These are phyloP conservation scores for Fusarium musae DNA, from an alignment of 2,329 filamentous ascomycete species.

Conservation along the genomic window DNA sequence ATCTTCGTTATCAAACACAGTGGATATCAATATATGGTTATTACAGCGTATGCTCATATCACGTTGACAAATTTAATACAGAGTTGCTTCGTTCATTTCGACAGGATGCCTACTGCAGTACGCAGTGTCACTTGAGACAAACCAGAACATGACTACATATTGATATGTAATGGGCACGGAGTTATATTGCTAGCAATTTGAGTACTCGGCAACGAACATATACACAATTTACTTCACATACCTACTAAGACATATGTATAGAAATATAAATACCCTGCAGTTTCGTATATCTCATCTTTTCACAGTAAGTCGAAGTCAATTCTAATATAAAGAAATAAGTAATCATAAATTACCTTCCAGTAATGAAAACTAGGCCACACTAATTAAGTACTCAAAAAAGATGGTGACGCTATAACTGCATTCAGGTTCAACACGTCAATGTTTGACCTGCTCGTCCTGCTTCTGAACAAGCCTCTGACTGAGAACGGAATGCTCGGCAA, in stretches of 20 bases:
- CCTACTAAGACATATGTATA: neutral
- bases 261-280: neutral
- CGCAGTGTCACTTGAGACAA: neutral
- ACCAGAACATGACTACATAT: neutral
- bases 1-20: neutral
- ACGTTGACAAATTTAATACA: neutral
- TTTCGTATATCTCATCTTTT: neutral
- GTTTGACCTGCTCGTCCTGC: conserved; percentile 4
- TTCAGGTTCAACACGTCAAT: conserved; percentile 19
- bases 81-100: neutral
- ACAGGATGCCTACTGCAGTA: neutral
- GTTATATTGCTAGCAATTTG: neutral
- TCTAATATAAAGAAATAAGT: neutral
- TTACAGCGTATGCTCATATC: neutral
- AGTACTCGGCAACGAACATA: neutral
- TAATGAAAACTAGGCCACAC: neutral
- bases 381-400: neutral
- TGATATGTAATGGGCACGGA: neutral
- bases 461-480: conserved; percentile 1
- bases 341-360: neutral
- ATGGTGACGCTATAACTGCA: conserved; percentile 23
- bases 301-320: neutral
- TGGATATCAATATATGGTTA: neutral
- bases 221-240: neutral
- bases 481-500: conserved; percentile 25